Evolutionary conservation across 2,329 filamentous ascomycete genomes (phyloP), one percentile per base, ranked within the genome.

Genomic region (Colletotrichum sp.): DNA sequence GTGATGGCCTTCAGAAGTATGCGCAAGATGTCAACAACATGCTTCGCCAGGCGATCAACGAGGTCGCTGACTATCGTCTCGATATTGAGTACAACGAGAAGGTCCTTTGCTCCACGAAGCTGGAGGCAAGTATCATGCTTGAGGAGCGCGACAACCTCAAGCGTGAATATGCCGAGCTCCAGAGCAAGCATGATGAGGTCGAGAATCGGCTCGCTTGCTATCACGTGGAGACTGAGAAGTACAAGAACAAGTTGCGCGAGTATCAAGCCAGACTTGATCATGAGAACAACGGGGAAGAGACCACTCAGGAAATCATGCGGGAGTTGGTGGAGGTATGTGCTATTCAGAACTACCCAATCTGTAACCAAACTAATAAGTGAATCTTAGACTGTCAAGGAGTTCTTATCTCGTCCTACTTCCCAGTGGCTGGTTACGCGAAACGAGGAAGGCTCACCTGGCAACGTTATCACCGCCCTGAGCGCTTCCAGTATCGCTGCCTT

Each of bases 81-180:
- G 82, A 85, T 60, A 74, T 86, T 6, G 77, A 78, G 24, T 85
- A 86, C 78, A 81, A 78, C 49, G 74, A 80, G n/a, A 83, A 84
- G 55, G 69, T 77, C n/a, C 74, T 78, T 66, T 76, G 68, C 28
- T 77, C 76, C 66, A 78, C 68, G 32, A 77, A 77, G 57, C 34
- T 77, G 24, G 77, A 78, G 66, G 68, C 76, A 34, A 75, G 68
- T 18, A 69, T 72, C 21, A 59, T 77, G n/a, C 28, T 55, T 15
- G 77, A 77, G 34, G 69, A 77, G 34, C 59, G 67, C 24, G 59
- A 77, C 65, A 64, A 71, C 66, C 69, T 77, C 34, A 78, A 78
- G 67, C 71, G 69, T 8, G 69, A 77, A 28, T 69, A 77, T 66
- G 83, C 81, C 69, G 81, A 82, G 4, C 80, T 80, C 16, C 78